Evolutionary conservation across 179 eudicot genomes (phyloP).

Genomic region (Actinidia arguta): DNA sequence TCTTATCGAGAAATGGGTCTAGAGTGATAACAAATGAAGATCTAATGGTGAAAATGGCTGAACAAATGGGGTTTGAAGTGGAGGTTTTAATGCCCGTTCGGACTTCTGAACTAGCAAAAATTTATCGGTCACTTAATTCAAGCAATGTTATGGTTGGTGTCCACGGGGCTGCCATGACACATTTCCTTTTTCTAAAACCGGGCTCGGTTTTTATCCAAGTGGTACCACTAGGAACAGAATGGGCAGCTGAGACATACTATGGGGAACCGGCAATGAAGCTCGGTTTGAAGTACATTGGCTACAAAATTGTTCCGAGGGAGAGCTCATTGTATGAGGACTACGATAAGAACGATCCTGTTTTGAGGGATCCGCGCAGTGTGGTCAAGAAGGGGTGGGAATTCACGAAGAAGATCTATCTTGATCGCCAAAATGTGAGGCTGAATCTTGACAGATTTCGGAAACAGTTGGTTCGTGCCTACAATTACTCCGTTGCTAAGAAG

Average conservation of each 20-base stretch:
- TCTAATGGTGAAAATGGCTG: slow-evolving; percentile 60
- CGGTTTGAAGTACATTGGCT: slow-evolving; percentile 75
- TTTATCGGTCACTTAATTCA: slow-evolving; percentile 60
- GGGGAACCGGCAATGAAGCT: slow-evolving; percentile 76
- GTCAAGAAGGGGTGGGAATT: slow-evolving; percentile 78
- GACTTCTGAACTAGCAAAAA: slow-evolving; percentile 65
- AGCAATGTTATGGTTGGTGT: slow-evolving; percentile 89
- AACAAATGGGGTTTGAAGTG: slow-evolving; percentile 68
- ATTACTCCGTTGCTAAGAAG: slow-evolving; percentile 42
- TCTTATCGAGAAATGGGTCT: slow-evolving; percentile 69
- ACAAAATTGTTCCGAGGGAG: slow-evolving; percentile 67
- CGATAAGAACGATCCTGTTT: slow-evolving; percentile 57
- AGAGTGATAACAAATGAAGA: slow-evolving; percentile 75
- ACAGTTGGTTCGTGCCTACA: slow-evolving; percentile 61
- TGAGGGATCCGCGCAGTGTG: slow-evolving; percentile 71
- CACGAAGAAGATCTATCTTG: slow-evolving; percentile 68
- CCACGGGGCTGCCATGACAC: slow-evolving; percentile 98
- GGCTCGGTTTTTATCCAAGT: slow-evolving; percentile 71
- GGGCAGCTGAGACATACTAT: slow-evolving; percentile 91
- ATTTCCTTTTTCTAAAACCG: slow-evolving; percentile 75
- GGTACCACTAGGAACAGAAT: slow-evolving; percentile 81
- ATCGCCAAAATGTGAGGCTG: slow-evolving; percentile 56
- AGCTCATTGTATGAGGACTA: slow-evolving; percentile 83
- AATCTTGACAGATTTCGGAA: slow-evolving; percentile 60
- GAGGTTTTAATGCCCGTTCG: slow-evolving; percentile 57